These are phyloP conservation scores for Hypoxylon sp. DNA, from an alignment of 2,329 filamentous ascomycete species.

Conservation along the genomic window DNA sequence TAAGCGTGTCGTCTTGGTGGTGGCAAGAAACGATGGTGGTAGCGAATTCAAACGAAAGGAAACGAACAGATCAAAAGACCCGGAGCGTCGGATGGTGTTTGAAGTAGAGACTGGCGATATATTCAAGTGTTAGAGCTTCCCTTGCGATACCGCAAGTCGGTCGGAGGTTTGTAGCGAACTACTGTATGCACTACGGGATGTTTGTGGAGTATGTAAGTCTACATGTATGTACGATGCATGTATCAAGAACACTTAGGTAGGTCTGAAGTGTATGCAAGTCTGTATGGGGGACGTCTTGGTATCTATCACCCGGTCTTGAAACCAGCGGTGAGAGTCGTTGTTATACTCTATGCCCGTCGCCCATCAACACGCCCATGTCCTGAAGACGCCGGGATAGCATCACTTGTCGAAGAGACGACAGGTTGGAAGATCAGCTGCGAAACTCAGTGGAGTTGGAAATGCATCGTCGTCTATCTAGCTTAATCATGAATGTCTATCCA, in stretches of 20 bases:
- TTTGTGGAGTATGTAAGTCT: conserved; percentile 1
- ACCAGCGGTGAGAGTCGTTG: conserved; percentile 37
- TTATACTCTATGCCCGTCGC: conserved; percentile 23
- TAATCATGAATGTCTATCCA: conserved; percentile 7
- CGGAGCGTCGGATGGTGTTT: conserved; percentile 15
- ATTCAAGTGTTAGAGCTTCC: conserved; percentile 5
- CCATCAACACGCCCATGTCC: conserved; percentile 8
- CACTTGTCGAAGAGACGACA: not conserved
- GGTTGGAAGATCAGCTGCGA: conserved; percentile 10
- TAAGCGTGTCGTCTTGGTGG: conserved; percentile 9
- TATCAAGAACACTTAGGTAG: conserved; percentile 25
- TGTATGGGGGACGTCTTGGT: conserved; percentile 30
- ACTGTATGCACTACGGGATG: conserved; percentile 4
- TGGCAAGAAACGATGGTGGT: conserved; percentile 15
- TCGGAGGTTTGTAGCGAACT: conserved; percentile 36
- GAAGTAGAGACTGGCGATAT: conserved; percentile 17
- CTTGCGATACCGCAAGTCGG: conserved; percentile 35
- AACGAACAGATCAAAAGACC: conserved; percentile 21
- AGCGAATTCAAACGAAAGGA: conserved; percentile 10
- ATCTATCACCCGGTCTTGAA: conserved; percentile 32
- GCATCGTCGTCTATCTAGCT: too few relatives aligned
- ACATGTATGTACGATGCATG: conserved; percentile 16
- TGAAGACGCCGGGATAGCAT: conserved; percentile 1
- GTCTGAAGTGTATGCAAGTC: conserved; percentile 22
- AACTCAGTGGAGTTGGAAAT: not conserved